These are phyloP conservation scores for Incumbomyces lentus DNA, from an alignment of 2,329 filamentous ascomycete genomes.

Conservation along the genomic window DNA sequence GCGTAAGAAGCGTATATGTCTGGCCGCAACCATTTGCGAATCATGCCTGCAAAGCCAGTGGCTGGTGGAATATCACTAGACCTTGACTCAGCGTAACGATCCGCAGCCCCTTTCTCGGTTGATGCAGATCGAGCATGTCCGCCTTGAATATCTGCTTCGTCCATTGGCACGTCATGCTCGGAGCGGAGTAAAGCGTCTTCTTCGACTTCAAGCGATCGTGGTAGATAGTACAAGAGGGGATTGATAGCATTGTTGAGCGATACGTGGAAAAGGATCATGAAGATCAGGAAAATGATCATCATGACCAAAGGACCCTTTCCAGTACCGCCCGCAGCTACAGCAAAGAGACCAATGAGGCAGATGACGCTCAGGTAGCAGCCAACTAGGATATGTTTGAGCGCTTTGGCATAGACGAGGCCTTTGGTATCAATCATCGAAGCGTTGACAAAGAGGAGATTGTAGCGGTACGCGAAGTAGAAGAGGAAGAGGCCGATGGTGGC, in stretches of 20 bases:
- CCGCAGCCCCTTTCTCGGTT: constrained; percentile 23
- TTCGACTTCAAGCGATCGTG: constrained; percentile 57
- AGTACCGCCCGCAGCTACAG: constrained; percentile 51
- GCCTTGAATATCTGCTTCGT: constrained; percentile 26
- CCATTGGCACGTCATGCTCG: constrained; percentile 23
- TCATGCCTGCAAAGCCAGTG: constrained; percentile 26
- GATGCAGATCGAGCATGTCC: constrained; percentile 20
- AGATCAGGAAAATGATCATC: constrained; percentile 66
- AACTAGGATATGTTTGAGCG: constrained; percentile 72
- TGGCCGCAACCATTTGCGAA: constrained; percentile 58
- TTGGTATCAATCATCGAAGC: constrained; percentile 77
- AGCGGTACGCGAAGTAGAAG: constrained; percentile 80
- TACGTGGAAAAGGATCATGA: constrained; percentile 66
- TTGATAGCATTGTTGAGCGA: constrained; percentile 60
- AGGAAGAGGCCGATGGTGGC: constrained; percentile 66
- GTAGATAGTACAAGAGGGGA: constrained; percentile 68
- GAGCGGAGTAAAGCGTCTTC: constrained; percentile 37
- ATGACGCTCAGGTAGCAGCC: constrained; percentile 75
- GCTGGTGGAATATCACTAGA: constrained; percentile 21
- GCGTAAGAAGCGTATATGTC: constrained; percentile 66
- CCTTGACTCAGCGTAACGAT: constrained; percentile 23
- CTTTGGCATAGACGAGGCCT: constrained; percentile 77
- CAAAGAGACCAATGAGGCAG: constrained; percentile 77
- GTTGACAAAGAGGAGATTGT: constrained; percentile 81
- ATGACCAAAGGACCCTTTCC: constrained; percentile 60